Evolutionary conservation across 163 green algal genomes (phyloP).

Genomic region (Chlorella variabilis): DNA sequence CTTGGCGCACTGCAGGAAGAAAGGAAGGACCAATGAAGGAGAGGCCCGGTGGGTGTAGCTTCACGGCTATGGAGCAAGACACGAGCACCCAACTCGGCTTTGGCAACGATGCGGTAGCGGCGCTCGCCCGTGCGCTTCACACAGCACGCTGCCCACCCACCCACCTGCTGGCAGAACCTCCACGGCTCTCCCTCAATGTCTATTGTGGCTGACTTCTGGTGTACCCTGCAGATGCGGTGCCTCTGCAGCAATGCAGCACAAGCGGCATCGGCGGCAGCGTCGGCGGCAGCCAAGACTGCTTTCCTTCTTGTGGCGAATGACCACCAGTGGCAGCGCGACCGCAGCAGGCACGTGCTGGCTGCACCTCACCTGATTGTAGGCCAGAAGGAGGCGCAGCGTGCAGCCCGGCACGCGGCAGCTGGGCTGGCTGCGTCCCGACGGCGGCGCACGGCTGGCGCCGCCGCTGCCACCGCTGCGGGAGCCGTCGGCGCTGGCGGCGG

Average conservation of each 20-base stretch:
- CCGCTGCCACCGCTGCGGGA: not conserved
- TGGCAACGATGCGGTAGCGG: no score
- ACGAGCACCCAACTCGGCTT: no score
- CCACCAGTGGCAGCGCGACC: not conserved
- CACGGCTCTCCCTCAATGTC: not conserved
- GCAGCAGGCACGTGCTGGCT: not conserved
- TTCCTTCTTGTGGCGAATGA: no score
- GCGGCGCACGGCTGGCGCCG: not conserved
- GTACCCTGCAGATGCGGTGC: conserved; percentile 17
- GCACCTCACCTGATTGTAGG: conserved; percentile 12
- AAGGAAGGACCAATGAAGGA: not conserved
- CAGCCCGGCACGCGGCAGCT: conserved; percentile 13
- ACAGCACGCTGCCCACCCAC: not conserved
- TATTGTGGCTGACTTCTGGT: not conserved
- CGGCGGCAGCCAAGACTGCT: no score
- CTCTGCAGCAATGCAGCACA: conserved; percentile 4
- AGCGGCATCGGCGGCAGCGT: no score
- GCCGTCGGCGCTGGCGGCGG: not conserved
- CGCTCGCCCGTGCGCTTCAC: no score
- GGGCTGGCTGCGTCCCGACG: not conserved
- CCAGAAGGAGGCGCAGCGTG: conserved; percentile 13
- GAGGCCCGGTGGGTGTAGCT: no score
- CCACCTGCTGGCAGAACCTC: conserved; percentile 26
- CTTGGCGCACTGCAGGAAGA: conserved; percentile 30
- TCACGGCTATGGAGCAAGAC: no score